phyloP scores from a whole-genome alignment of 352 stramenopile genomes.

The Phytophthora idaei region DNA sequence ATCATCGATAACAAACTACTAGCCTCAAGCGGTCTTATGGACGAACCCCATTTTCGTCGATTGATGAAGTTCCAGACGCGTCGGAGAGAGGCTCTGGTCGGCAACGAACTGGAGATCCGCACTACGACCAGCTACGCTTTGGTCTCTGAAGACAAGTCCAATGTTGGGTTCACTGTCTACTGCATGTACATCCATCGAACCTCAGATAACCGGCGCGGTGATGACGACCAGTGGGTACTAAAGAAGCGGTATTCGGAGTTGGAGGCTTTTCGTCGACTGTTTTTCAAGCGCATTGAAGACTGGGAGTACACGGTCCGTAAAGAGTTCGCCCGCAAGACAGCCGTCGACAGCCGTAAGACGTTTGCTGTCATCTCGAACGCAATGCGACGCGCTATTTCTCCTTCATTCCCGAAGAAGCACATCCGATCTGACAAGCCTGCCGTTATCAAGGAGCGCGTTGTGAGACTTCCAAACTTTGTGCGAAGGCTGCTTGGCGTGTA shows the following conservation, averaged over 20 bases:
- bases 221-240: slow-evolving; percentile 47
- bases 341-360: slow-evolving; percentile 29
- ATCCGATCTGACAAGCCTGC: slow-evolving; percentile 45
- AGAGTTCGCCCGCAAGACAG: slow-evolving; percentile 33
- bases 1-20: slow-evolving; percentile 34
- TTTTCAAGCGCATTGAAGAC: slow-evolving; percentile 47
- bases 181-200: slow-evolving; percentile 48
- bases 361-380: slow-evolving; percentile 54
- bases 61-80: slow-evolving; percentile 72
- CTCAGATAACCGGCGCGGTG: slow-evolving; percentile 7
- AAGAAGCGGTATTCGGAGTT: slow-evolving; percentile 71
- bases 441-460: slow-evolving; percentile 44
- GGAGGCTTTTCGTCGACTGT: slow-evolving; percentile 39
- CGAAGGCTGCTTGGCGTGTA: slow-evolving; percentile 54
- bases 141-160: slow-evolving; percentile 20
- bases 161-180: slow-evolving; percentile 55
- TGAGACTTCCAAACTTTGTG: slow-evolving; percentile 51
- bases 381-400: slow-evolving; percentile 48
- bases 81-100: slow-evolving; percentile 41
- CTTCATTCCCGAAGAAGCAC: slow-evolving; percentile 57
- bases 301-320: slow-evolving; percentile 43
- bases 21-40: slow-evolving; percentile 37
- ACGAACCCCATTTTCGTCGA: slow-evolving; percentile 47
- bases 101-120: slow-evolving; percentile 55
- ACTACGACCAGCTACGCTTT: slow-evolving; percentile 32